These are phyloP conservation scores for Triticum turgidum DNA, from an alignment of 176 grass and related monocot genomes.

Conservation along the genomic window DNA sequence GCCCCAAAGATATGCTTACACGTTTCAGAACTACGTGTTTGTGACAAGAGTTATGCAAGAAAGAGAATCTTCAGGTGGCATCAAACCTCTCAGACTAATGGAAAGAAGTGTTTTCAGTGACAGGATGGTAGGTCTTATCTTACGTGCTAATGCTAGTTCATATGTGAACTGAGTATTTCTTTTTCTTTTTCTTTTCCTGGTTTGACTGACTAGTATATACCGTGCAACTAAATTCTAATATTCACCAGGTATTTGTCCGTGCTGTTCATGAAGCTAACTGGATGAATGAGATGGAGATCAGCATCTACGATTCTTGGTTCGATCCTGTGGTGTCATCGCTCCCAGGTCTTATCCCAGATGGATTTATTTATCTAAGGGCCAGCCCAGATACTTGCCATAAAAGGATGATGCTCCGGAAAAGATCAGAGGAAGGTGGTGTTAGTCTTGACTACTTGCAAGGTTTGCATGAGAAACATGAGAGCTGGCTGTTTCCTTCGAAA, in stretches of 20 bases:
- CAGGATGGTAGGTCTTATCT: constrained; percentile 72
- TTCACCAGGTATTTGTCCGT: constrained; percentile 80
- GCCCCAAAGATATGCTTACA: constrained; percentile 93
- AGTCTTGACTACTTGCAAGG: constrained; percentile 81
- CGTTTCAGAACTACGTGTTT: constrained; percentile 99
- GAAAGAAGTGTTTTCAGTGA: constrained; percentile 98
- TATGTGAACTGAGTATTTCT: not conserved
- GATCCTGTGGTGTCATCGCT: constrained; percentile 89
- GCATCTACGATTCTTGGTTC: constrained; percentile 98
- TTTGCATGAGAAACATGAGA: constrained; percentile 98
- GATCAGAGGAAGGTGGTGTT: constrained; percentile 89
- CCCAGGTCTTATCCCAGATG: constrained; percentile 91
- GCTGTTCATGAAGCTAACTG: constrained; percentile 97
- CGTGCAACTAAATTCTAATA: not conserved
- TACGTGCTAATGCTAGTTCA: constrained; percentile 9
- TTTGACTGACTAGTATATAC: not conserved
- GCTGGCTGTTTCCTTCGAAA: constrained; percentile 78
- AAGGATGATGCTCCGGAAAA: constrained; percentile 85
- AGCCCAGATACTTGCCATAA: constrained; percentile 89
- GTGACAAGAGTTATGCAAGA: constrained; percentile 98
- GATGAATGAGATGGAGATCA: constrained; percentile 99
- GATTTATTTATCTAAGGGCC: constrained; percentile 95
- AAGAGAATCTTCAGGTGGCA: constrained; percentile 82
- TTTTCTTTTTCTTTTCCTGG: not conserved
- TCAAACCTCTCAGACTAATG: constrained; percentile 97